These are phyloP conservation scores for Sindora glabra DNA, from an alignment of 306 rosid species.

Conservation along the genomic window DNA sequence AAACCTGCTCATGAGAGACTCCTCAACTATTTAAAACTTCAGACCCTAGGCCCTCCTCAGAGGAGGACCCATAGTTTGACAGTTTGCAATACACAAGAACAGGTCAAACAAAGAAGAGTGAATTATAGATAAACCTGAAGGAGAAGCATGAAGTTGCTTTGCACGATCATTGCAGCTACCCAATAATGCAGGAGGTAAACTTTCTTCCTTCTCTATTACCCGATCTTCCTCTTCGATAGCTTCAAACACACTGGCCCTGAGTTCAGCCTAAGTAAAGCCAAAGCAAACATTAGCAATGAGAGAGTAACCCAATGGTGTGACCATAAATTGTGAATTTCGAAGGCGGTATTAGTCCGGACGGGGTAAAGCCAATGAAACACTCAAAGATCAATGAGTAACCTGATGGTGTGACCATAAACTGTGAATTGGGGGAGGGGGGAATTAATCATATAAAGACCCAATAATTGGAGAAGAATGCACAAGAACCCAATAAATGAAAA, in stretches of 20 bases:
- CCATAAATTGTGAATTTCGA: not conserved
- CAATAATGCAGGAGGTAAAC: slow-evolving; percentile 86
- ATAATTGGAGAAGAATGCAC: not conserved
- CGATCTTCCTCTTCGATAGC: slow-evolving; percentile 98
- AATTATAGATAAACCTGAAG: slow-evolving; percentile 48
- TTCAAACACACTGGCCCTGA: slow-evolving; percentile 94
- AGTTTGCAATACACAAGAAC: not conserved
- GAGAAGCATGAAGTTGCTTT: slow-evolving; percentile 93
- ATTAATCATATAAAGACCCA: too few relatives aligned
- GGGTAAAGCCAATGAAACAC: not conserved
- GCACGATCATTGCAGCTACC: slow-evolving; percentile 99
- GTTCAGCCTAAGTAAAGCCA: slow-evolving; percentile 60
- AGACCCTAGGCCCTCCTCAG: too few relatives aligned
- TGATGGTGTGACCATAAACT: too few relatives aligned
- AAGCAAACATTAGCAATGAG: not conserved
- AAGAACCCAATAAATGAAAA: not conserved
- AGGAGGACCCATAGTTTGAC: not conserved
- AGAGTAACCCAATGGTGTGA: not conserved
- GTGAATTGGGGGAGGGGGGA: not conserved
- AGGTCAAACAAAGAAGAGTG: not conserved
- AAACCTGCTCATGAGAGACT: too few relatives aligned
- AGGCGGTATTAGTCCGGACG: too few relatives aligned
- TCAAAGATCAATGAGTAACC: not conserved
- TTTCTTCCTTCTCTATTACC: slow-evolving; percentile 80
- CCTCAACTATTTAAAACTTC: too few relatives aligned